Percentiles rank a stretch among this genome's conserved stretches.
Conservation (phyloP, 805 yeast genomes). For the Cephaloascus albidus region DNA sequence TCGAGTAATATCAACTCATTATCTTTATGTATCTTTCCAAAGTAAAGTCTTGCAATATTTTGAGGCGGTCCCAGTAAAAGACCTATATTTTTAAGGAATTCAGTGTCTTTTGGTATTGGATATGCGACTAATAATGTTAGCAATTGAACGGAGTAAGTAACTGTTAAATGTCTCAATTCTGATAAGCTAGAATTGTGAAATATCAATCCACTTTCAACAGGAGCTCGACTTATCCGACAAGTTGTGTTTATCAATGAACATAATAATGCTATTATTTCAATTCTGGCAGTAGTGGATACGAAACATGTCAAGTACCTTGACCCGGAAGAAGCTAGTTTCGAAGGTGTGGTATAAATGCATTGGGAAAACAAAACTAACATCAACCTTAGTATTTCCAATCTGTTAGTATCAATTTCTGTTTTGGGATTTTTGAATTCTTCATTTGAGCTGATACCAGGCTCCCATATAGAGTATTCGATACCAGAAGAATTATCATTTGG, state of each 20-base stretch:
- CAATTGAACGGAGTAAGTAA: slow-evolving; percentile 51
- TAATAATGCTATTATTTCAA: slow-evolving; percentile 38
- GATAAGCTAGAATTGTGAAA: slow-evolving; percentile 18
- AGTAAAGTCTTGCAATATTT: slow-evolving; percentile 40
- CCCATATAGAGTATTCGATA: slow-evolving; percentile 53
- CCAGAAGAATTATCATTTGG: slow-evolving; percentile 10
- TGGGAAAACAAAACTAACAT: slow-evolving; percentile 53
- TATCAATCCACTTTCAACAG: slow-evolving; percentile 35
- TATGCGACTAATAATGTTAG: slow-evolving; percentile 53
- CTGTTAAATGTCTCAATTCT: slow-evolving; percentile 35
- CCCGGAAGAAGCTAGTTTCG: slow-evolving; percentile 37
- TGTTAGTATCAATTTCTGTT: slow-evolving; percentile 45
- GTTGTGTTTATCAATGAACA: slow-evolving; percentile 64
- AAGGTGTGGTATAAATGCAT: slow-evolving; percentile 41
- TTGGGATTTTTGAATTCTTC: slow-evolving; percentile 16
- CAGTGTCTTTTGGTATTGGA: slow-evolving; percentile 45
- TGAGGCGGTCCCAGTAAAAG: slow-evolving; percentile 22
- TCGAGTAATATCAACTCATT: slow-evolving; percentile 43
- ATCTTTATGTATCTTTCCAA: slow-evolving; percentile 45
- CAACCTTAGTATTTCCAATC: slow-evolving; percentile 59
- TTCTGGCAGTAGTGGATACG: slow-evolving; percentile 39
- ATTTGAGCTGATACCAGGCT: slow-evolving; percentile 60
- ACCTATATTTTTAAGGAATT: slow-evolving; percentile 22
- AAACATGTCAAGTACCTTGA: slow-evolving; percentile 52
- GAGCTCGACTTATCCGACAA: slow-evolving; percentile 37